Conservation (phyloP, 192 early-diverging fungal species). For the Linnemannia zychae region DNA sequence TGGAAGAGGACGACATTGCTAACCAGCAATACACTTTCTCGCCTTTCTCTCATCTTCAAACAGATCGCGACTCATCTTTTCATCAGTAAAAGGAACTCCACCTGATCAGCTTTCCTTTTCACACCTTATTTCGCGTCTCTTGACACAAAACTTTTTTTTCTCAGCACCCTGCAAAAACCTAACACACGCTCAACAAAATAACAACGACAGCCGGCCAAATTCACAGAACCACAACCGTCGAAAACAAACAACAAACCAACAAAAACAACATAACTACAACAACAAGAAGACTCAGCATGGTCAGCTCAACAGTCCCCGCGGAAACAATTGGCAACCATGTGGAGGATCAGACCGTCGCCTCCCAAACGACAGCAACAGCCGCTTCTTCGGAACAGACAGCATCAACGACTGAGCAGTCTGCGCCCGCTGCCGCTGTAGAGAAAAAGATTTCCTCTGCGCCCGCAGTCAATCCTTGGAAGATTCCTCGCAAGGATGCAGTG, state of each 20-base stretch:
- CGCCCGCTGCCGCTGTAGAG: background rate
- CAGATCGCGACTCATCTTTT: background rate
- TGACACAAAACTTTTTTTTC: background rate
- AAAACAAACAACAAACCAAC: background rate
- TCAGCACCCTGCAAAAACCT: background rate
- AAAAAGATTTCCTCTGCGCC: conserved; percentile 32
- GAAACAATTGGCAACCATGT: conserved; percentile 33
- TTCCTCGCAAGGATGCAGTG: conserved; percentile 42
- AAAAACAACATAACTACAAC: background rate
- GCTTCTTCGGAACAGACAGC: background rate
- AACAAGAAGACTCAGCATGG: conserved; percentile 23
- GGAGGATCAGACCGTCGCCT: conserved; percentile 10
- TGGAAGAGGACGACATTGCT: background rate
- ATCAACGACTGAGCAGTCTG: background rate
- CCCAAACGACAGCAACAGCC: background rate
- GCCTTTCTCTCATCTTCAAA: background rate
- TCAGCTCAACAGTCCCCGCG: conserved; percentile 39
- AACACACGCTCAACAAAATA: background rate
- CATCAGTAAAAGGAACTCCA: background rate
- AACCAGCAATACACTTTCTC: background rate
- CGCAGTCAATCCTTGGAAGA: conserved; percentile 47
- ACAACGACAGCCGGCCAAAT: background rate
- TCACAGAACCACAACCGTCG: background rate
- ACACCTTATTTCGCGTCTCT: conserved; percentile 7
- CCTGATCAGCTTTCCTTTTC: conserved; percentile 10